Conservation (phyloP, 192 early-diverging fungal species). For the Powellomyces hirtus region DNA sequence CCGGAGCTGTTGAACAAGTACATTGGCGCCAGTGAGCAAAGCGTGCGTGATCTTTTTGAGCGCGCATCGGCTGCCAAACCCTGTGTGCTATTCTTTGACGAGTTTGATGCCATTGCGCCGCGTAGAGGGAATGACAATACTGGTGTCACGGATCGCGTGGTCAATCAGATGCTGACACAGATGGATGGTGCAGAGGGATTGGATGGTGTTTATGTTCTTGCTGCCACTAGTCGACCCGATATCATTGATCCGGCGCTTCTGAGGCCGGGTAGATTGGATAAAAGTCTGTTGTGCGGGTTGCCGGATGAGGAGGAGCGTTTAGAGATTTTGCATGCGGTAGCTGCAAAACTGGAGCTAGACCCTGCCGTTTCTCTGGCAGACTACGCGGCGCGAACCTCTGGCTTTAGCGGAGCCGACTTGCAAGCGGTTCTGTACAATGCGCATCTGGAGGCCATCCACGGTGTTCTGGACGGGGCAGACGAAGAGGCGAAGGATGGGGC, state of each 20-base stretch:
- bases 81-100: constrained; percentile 97
- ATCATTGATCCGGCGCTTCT: constrained; percentile 88
- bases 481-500: background rate
- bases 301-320: constrained; percentile 69
- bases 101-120: constrained; percentile 84
- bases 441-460: constrained; percentile 85
- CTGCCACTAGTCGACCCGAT: constrained; percentile 84
- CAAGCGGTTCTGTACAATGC: constrained; percentile 93
- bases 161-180: constrained; percentile 97
- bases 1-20: constrained; percentile 98
- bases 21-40: constrained; percentile 95
- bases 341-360: constrained; percentile 68
- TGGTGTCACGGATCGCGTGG: constrained; percentile 96
- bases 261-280: constrained; percentile 86
- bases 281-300: constrained; percentile 77
- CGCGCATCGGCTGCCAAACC: constrained; percentile 90
- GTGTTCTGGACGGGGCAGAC: constrained; percentile 47
- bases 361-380: constrained; percentile 58
- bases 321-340: constrained; percentile 79
- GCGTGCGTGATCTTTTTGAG: constrained; percentile 91
- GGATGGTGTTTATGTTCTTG: constrained; percentile 94
- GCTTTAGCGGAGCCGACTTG: constrained; percentile 89
- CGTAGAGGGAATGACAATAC: constrained; percentile 94
- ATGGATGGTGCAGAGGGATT: constrained; percentile 99
- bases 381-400: constrained; percentile 66